Base-by-base conservation (phyloP, 1,139 yeast species). In the Diutina rugosa region DNA sequence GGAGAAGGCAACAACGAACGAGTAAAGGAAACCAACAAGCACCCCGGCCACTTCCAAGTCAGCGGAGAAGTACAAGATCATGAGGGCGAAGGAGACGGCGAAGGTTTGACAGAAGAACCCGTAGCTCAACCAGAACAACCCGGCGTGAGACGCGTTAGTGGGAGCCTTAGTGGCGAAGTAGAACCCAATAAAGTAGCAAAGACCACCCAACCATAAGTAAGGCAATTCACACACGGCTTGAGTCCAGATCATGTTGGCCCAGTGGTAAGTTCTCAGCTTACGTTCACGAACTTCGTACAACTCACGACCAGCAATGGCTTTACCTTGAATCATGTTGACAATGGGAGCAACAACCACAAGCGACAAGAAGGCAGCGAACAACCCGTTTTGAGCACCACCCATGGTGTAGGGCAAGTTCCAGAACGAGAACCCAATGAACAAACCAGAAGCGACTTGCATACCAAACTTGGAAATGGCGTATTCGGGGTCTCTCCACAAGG, bases 21-120 rank as follows among this genome's bases (percentile, higher is more conserved):
- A 72, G 60, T 80, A 72, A 59, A 75, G 71, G 63, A 81, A 71
- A 58, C 82, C 80, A 57, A 77, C 73, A 54, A 83, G 69, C 51
- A 82, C 82, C 52, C 79, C 78, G 3, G 88, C 86, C 38, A 87
- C 79, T 60, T 83, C 82, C 55, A 82, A 72, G 67, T 84, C 81
- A 21, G 88, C 88, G 0, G 87, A 70, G 63, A 79, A 69, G 63
- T 82, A 82, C 49, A 83, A 70, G 58, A 82, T 69, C 67, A 79
- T 69, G 57, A 82, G 69, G 56, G 82, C 85, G 60, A 82, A 75
- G 0, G 84, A 74, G 49, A 79, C 71, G 61, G 76, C 80, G 69
- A 79, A 84, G 3, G 61, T 57, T 65, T 82, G 87, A 71, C 80
- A 80, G 61, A 82, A 70, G n/a, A 84, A 67, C 54, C 77, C 74